Conservation (phyloP, 192 early-diverging fungal genomes). For the Rhizophagus clarus region DNA sequence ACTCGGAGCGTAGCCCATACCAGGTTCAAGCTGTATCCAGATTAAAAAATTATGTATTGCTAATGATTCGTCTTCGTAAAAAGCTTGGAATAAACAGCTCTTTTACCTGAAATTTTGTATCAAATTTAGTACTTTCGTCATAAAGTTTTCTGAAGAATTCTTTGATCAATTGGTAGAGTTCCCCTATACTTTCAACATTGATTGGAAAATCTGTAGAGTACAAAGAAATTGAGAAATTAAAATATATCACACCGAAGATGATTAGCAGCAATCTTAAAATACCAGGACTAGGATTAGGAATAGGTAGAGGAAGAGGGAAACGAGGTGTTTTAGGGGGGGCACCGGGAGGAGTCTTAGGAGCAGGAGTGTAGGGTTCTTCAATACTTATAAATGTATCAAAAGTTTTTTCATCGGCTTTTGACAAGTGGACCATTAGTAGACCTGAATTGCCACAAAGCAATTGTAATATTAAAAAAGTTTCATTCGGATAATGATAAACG, state of each 20-base stretch:
- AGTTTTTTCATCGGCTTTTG: slow-evolving; percentile 17
- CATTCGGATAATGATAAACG: slow-evolving; percentile 1
- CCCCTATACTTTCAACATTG: neutral
- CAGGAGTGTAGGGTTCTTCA: neutral
- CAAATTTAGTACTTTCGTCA: neutral
- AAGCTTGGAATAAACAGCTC: neutral
- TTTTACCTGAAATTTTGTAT: slow-evolving; percentile 16
- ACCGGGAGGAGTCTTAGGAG: no score
- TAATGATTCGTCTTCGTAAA: neutral
- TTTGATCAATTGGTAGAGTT: neutral
- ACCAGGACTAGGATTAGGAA: no score
- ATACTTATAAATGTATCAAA: slow-evolving; percentile 9
- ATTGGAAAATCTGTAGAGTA: no score
- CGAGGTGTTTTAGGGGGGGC: no score
- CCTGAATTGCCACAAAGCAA: neutral
- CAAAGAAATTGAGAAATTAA: no score
- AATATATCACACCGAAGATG: no score
- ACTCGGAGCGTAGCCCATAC: slow-evolving; percentile 26
- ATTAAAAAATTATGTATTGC: neutral
- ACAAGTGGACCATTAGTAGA: neutral
- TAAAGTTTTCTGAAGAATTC: neutral
- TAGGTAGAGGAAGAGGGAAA: no score
- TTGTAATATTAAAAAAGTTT: neutral
- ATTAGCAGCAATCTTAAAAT: no score
- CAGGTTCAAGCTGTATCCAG: slow-evolving; percentile 23